Percentiles rank a stretch among this genome's conserved stretches.
phyloP scores from a whole-genome alignment of 2,329 filamentous ascomycete species.

The Capronia coronata region DNA sequence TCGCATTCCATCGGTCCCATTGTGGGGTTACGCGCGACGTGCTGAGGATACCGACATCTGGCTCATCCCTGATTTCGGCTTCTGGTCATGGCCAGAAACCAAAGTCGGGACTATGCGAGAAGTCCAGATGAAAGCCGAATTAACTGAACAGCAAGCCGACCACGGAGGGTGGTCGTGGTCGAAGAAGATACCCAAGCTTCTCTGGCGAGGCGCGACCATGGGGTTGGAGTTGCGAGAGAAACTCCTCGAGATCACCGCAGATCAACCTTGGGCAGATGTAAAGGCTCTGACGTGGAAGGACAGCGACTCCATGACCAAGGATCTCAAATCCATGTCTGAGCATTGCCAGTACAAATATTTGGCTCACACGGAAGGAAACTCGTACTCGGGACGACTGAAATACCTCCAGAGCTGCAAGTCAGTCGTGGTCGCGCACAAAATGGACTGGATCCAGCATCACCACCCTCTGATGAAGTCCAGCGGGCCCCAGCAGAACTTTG shows the following conservation, averaged over 20 bases:
- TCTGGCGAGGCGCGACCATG: constrained; percentile 45
- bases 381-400: constrained; percentile 50
- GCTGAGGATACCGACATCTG: constrained; percentile 39
- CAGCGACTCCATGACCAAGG: constrained; percentile 35
- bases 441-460: constrained; percentile 47
- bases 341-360: constrained; percentile 52
- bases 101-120: constrained; percentile 42
- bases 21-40: constrained; percentile 42
- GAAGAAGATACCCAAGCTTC: constrained; percentile 41
- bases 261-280: constrained; percentile 45
- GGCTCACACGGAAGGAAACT: constrained; percentile 49
- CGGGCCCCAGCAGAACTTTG: constrained; percentile 46
- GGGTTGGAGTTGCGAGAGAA: constrained; percentile 36
- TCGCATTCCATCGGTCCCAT: constrained; percentile 31
- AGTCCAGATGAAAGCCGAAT: constrained; percentile 31
- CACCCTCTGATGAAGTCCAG: constrained; percentile 41
- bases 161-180: constrained; percentile 20
- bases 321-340: constrained; percentile 46
- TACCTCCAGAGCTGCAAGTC: constrained; percentile 49
- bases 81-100: constrained; percentile 49
- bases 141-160: constrained; percentile 9
- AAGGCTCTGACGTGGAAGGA: constrained; percentile 39
- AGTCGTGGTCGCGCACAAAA: constrained; percentile 45
- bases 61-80: constrained; percentile 51
- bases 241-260: constrained; percentile 36